Evolutionary conservation across 441 rosid species (phyloP).

Genomic region (Lepidium campestre): DNA sequence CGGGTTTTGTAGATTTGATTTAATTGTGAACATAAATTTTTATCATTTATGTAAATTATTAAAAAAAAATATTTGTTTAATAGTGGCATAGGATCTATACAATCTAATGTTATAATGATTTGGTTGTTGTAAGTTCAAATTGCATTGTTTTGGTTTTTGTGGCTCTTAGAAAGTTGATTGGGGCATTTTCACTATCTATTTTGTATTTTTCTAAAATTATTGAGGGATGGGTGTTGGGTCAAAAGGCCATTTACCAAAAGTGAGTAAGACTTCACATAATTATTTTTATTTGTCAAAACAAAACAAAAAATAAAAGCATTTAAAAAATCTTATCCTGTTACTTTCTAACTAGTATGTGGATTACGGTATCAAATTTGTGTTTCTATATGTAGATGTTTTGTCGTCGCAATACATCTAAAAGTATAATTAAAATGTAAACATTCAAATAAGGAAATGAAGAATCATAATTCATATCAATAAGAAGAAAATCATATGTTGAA

Average conservation of each 20-base stretch:
- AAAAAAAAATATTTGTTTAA: too few relatives aligned
- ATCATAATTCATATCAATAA: background rate
- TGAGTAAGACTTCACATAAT: background rate
- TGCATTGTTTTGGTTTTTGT: background rate
- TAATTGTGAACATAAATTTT: too few relatives aligned
- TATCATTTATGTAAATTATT: too few relatives aligned
- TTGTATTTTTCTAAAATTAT: background rate
- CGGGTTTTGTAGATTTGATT: too few relatives aligned
- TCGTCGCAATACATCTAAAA: background rate
- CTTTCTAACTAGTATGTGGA: background rate
- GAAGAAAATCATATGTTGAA: background rate
- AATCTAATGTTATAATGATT: too few relatives aligned
- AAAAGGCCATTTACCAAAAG: background rate
- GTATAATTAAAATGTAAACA: too few relatives aligned
- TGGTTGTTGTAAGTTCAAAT: background rate
- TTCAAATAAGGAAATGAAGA: background rate
- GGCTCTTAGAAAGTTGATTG: constrained; percentile 9
- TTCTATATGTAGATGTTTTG: background rate
- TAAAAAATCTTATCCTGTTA: background rate
- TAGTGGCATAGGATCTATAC: too few relatives aligned
- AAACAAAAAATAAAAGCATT: background rate
- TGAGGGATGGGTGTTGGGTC: background rate
- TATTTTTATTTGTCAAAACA: background rate
- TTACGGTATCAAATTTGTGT: background rate
- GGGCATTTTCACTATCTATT: background rate